phyloP scores from a whole-genome alignment of 2,329 filamentous ascomycete species.

The Talaromyces verruculosus region DNA sequence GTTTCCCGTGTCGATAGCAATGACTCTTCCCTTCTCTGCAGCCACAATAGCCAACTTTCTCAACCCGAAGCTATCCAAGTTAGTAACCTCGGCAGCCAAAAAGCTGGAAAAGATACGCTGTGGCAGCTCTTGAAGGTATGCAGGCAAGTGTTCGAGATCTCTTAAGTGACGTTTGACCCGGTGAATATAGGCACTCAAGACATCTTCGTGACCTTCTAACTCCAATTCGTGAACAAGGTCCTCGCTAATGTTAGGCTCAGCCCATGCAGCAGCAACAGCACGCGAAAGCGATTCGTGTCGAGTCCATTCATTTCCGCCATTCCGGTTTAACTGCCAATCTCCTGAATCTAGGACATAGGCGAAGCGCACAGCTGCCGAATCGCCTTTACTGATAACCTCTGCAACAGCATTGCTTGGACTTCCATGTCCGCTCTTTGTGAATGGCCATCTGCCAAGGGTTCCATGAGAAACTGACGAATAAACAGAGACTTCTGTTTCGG shows the following conservation, averaged over 20 bases:
- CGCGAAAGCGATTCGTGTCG: slow-evolving; percentile 80
- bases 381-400: slow-evolving; percentile 74
- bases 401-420: slow-evolving; percentile 68
- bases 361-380: slow-evolving; percentile 73
- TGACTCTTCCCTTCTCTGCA: slow-evolving; percentile 74
- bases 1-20: slow-evolving; percentile 74
- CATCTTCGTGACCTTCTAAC: slow-evolving; percentile 79
- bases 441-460: slow-evolving; percentile 72
- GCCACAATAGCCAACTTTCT: slow-evolving; percentile 80
- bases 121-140: slow-evolving; percentile 69
- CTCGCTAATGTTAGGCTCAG: slow-evolving; percentile 71
- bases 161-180: slow-evolving; percentile 77
- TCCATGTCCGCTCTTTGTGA: slow-evolving; percentile 50
- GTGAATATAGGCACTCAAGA: slow-evolving; percentile 80
- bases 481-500: slow-evolving; percentile 69
- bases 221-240: slow-evolving; percentile 77
- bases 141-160: slow-evolving; percentile 72
- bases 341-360: slow-evolving; percentile 65
- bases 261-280: slow-evolving; percentile 76
- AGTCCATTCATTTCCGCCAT: slow-evolving; percentile 77
- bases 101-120: slow-evolving; percentile 66
- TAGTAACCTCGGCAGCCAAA: slow-evolving; percentile 55
- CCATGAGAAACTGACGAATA: slow-evolving; percentile 74
- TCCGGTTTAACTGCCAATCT: slow-evolving; percentile 82
- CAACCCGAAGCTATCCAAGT: slow-evolving; percentile 71